Conservation (phyloP, 495 filamentous ascomycete species). For the Aspergillus baeticus region DNA sequence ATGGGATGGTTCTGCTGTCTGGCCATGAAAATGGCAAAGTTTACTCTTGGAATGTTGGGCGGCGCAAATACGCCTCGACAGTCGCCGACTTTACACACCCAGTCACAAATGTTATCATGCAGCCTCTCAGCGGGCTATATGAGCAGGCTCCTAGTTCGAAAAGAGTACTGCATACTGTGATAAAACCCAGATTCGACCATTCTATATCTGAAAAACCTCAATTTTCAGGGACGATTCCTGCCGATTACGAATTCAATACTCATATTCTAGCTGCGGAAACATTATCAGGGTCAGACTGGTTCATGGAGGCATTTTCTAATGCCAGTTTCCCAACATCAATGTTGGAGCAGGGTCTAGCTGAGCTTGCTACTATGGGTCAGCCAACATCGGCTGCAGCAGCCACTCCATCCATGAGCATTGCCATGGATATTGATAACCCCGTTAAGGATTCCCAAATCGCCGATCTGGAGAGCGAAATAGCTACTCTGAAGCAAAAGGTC, state of each 20-base stretch:
- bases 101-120: slow-evolving; percentile 73
- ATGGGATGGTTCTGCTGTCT: slow-evolving; percentile 75
- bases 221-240: slow-evolving; percentile 53
- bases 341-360: slow-evolving; percentile 55
- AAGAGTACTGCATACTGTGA: slow-evolving; percentile 58
- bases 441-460: slow-evolving; percentile 33
- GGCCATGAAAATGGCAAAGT: slow-evolving; percentile 81
- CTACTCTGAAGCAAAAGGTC: slow-evolving; percentile 40
- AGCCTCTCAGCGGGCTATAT: slow-evolving; percentile 61
- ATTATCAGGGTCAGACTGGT: slow-evolving; percentile 25
- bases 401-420: slow-evolving; percentile 7
- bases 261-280: slow-evolving; percentile 48
- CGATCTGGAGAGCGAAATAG: slow-evolving; percentile 34
- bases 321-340: slow-evolving; percentile 51
- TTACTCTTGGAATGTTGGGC: slow-evolving; percentile 74
- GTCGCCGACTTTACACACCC: slow-evolving; percentile 70
- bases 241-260: slow-evolving; percentile 65
- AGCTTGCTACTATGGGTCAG: slow-evolving; percentile 43
- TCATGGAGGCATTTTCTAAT: slow-evolving; percentile 52
- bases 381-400: slow-evolving; percentile 18
- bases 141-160: slow-evolving; percentile 28
- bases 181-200: slow-evolving; percentile 66
- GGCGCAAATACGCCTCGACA: slow-evolving; percentile 57
- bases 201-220: slow-evolving; percentile 38
- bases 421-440: slow-evolving; percentile 19